Evolutionary conservation across 345 rosid genomes (phyloP), one percentile per base, ranked within the genome.

Genomic region (Alliaria petiolata): DNA sequence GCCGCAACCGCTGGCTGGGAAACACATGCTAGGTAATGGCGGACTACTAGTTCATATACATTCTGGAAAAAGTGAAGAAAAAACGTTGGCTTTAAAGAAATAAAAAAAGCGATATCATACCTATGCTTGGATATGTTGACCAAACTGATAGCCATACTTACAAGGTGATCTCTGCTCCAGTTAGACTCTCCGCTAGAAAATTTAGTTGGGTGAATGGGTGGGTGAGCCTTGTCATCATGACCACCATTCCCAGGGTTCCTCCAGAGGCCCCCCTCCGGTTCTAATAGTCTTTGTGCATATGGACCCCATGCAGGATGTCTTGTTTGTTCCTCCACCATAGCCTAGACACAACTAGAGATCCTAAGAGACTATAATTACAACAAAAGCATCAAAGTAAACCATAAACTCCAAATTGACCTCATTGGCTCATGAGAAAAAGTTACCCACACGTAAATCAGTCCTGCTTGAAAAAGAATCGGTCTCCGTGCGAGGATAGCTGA

Each of bases 401-500:
- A 62, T 17, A 53, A 26, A 55, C 20, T 68, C 40, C 35, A 62
- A 54, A 75, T 19, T 44, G 28, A 45, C 20, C 17, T 25, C 53
- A 35, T 22, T 58, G 34, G 56, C 52, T 62, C 17, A 63, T 61
- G 69, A 74, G 57, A 65, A 46, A 72, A 72, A 71, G 80, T 75
- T 80, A 85, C 98, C 81, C 62, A 95, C 97, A 76, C 84, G 95
- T 83, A 95, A 81, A 81, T 95, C 88, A 68, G 97, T 91, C 83
- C 95, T 81, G 68, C 82, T 76, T 54, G 97, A 91, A 80, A 95
- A 95, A 80, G 79, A 15, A 72, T 95, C 96, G 12, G 96, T 95
- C 85, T 95, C 99, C 26, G 99, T 95, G 69, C 99, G 97, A 64
- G 99, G 99, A 85, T 95, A 95, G 83, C 99, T 91, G 56, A 91